Evolutionary conservation across 2,329 filamentous ascomycete species (phyloP).

Genomic region (Coniella lustricola): DNA sequence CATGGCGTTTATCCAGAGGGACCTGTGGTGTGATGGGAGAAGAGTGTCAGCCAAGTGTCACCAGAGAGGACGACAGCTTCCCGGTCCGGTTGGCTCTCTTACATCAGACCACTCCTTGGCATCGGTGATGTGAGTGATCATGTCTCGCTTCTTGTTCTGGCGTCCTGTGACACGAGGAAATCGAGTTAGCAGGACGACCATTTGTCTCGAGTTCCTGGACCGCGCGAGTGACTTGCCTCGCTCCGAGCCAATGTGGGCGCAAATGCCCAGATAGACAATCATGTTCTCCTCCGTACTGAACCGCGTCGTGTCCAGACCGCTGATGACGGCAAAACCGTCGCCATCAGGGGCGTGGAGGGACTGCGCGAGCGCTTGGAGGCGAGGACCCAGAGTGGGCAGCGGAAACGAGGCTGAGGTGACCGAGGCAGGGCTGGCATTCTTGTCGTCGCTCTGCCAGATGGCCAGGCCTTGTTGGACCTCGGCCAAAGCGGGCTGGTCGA

Average conservation of each 20-base stretch:
- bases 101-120: conserved; percentile 34
- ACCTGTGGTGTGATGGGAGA: conserved; percentile 16
- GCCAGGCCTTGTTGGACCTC: conserved; percentile 22
- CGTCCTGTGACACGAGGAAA: conserved; percentile 26
- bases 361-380: conserved; percentile 28
- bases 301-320: conserved; percentile 40
- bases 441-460: conserved; percentile 22
- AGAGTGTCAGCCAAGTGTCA: no score
- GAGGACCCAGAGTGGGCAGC: conserved; percentile 29
- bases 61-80: no score
- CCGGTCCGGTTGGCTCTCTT: no score
- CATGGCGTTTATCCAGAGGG: conserved; percentile 37
- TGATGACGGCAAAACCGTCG: conserved; percentile 46
- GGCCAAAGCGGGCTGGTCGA: conserved; percentile 16
- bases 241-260: conserved; percentile 43
- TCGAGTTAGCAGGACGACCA: background rate
- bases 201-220: background rate
- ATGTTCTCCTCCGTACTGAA: conserved; percentile 48
- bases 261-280: conserved; percentile 48
- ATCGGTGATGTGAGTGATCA: conserved; percentile 42
- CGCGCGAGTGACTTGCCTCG: background rate
- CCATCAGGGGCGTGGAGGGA: conserved; percentile 30
- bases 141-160: conserved; percentile 41
- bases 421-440: conserved; percentile 21
- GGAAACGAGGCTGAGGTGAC: conserved; percentile 32